phyloP scores from a whole-genome alignment of 106 monocot genomes.

The Allium cepa region DNA sequence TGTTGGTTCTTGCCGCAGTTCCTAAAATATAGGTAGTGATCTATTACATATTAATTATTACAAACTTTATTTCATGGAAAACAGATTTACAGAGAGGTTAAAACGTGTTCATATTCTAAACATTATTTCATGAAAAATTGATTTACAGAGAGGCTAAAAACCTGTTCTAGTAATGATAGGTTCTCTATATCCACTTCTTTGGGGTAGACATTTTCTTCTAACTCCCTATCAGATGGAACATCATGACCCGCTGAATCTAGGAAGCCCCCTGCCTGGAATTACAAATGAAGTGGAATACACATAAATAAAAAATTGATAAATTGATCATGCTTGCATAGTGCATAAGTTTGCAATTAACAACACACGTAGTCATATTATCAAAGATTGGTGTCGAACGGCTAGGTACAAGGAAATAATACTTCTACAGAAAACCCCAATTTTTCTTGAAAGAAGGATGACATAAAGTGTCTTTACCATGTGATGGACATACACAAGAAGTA shows the following conservation, averaged over 20 bases:
- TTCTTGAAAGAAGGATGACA: no score
- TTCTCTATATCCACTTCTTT: constrained; percentile 35
- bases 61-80: neutral
- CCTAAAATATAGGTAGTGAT: constrained; percentile 18
- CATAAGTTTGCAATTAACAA: no score
- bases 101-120: constrained; percentile 6
- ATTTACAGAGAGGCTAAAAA: constrained; percentile 10
- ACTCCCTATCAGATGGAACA: constrained; percentile 56
- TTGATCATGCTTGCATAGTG: no score
- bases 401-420: no score
- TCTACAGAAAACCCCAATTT: no score
- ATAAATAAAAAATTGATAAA: no score
- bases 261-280: constrained; percentile 89
- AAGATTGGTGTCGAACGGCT: no score
- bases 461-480: no score
- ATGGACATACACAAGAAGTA: no score
- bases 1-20: constrained; percentile 48
- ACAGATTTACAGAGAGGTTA: neutral
- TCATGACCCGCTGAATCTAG: constrained; percentile 75
- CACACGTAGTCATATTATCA: no score
- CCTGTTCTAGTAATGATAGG: constrained; percentile 81
- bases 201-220: constrained; percentile 50
- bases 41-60: constrained; percentile 2
- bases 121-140: neutral
- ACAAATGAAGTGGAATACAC: neutral